Evolutionary conservation across 495 filamentous ascomycete species (phyloP).

Genomic region (Aspergillus mulundensis): DNA sequence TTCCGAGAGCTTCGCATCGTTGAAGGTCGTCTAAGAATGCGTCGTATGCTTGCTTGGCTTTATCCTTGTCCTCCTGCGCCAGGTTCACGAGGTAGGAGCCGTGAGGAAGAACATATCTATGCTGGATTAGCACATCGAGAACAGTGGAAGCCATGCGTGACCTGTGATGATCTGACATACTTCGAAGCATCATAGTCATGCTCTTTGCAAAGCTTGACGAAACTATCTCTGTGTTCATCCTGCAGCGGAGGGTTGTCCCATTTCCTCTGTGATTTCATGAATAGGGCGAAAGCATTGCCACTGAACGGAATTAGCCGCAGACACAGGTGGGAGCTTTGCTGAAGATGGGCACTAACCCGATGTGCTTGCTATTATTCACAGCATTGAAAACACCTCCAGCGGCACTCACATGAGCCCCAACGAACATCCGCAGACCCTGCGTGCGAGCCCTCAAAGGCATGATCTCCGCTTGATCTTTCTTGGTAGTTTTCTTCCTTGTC

Average conservation of each 20-base stretch:
- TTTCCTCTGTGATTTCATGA: conserved; percentile 92
- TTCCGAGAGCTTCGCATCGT: conserved; percentile 84
- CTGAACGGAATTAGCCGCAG: conserved; percentile 32
- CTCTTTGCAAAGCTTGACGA: conserved; percentile 59
- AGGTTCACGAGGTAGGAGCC: conserved; percentile 96
- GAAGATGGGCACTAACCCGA: conserved; percentile 47
- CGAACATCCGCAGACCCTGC: conserved; percentile 67
- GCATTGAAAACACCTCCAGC: conserved; percentile 94
- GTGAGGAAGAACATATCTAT: conserved; percentile 74
- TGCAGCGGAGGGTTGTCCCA: conserved; percentile 83
- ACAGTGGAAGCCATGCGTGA: not conserved
- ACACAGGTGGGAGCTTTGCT: not conserved
- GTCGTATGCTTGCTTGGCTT: conserved; percentile 80
- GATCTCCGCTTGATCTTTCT: conserved; percentile 39
- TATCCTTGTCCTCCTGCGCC: conserved; percentile 71
- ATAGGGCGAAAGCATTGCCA: conserved; percentile 88
- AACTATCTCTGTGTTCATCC: conserved; percentile 60
- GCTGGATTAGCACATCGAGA: not conserved
- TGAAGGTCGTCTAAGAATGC: conserved; percentile 84
- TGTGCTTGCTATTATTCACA: conserved; percentile 70
- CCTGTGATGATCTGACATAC: conserved; percentile 25
- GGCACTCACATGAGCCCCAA: conserved; percentile 87
- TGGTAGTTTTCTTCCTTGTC: conserved; percentile 35
- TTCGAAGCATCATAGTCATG: conserved; percentile 67
- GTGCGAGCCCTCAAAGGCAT: conserved; percentile 70